These are phyloP conservation scores for Cetradonia linearis DNA, from an alignment of 495 filamentous ascomycete species.

Conservation along the genomic window DNA sequence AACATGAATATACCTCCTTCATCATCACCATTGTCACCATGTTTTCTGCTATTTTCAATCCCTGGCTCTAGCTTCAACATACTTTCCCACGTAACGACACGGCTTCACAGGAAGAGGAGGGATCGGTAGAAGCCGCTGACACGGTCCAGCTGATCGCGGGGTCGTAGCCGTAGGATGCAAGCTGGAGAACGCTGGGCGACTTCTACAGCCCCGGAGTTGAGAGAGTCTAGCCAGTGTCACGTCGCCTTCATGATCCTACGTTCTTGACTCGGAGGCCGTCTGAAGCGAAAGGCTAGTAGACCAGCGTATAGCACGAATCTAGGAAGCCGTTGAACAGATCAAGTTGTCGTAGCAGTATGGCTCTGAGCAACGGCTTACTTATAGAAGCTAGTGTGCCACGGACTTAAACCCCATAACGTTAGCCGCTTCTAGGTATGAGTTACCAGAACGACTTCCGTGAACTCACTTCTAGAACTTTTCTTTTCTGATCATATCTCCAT, in stretches of 20 bases:
- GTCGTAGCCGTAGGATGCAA: not conserved
- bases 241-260: not conserved
- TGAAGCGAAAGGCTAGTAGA: not conserved
- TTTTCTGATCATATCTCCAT: not conserved
- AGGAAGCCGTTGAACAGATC: not conserved
- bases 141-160: not conserved
- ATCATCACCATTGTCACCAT: no score
- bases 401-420: no score
- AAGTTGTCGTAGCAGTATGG: not conserved
- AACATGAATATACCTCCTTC: constrained; percentile 2
- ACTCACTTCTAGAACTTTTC: not conserved
- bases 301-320: not conserved
- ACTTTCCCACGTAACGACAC: not conserved
- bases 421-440: no score
- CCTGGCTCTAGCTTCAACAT: not conserved
- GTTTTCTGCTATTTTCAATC: no score
- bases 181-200: not conserved
- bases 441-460: not conserved
- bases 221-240: not conserved
- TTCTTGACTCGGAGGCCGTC: not conserved
- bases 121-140: not conserved
- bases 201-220: not conserved
- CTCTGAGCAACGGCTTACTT: not conserved
- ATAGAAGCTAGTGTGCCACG: no score
- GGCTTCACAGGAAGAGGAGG: not conserved